Percentiles rank a stretch among this genome's conserved stretches.
Evolutionary conservation across 306 rosid genomes (phyloP).

Genomic region (Hippophae tibetana): DNA sequence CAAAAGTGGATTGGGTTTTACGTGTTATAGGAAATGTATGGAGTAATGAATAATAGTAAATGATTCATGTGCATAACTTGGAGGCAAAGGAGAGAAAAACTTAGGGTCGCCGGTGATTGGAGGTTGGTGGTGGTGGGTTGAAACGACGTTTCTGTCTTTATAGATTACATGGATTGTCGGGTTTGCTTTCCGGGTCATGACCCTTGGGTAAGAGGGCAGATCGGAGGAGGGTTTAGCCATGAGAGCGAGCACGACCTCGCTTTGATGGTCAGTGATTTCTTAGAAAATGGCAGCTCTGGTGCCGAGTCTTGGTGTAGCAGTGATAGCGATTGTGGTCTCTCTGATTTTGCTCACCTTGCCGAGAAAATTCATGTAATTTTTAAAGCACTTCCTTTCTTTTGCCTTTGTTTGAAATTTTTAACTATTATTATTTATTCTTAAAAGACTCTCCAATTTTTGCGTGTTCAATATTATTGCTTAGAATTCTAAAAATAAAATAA

Average conservation of each 20-base stretch:
- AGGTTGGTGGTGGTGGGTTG: constrained; percentile 10
- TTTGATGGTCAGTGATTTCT: constrained; percentile 75
- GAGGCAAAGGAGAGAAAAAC: not conserved
- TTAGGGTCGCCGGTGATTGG: not conserved
- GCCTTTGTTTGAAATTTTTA: not conserved
- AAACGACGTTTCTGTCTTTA: constrained; percentile 12
- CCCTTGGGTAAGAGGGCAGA: constrained; percentile 44
- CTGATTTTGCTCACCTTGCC: constrained; percentile 71
- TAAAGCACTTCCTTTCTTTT: not conserved
- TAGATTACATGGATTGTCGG: constrained; percentile 41
- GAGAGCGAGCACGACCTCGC: constrained; percentile 94
- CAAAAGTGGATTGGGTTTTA: too few species aligned
- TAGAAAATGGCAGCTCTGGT: constrained; percentile 79
- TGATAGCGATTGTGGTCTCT: constrained; percentile 69
- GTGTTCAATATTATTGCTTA: not conserved
- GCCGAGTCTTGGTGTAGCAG: constrained; percentile 87
- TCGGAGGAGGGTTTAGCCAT: constrained; percentile 65
- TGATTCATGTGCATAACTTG: not conserved
- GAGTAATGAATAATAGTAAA: too few species aligned
- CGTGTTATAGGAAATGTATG: too few species aligned
- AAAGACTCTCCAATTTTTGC: not conserved
- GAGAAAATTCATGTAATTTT: constrained; percentile 57
- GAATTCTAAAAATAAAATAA: not conserved
- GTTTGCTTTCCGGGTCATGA: constrained; percentile 52
- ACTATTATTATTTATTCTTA: not conserved